Evolutionary conservation across 2,329 filamentous ascomycete genomes (phyloP), one percentile per base, ranked within the genome.

Genomic region (Dactylonectria estremocensis): DNA sequence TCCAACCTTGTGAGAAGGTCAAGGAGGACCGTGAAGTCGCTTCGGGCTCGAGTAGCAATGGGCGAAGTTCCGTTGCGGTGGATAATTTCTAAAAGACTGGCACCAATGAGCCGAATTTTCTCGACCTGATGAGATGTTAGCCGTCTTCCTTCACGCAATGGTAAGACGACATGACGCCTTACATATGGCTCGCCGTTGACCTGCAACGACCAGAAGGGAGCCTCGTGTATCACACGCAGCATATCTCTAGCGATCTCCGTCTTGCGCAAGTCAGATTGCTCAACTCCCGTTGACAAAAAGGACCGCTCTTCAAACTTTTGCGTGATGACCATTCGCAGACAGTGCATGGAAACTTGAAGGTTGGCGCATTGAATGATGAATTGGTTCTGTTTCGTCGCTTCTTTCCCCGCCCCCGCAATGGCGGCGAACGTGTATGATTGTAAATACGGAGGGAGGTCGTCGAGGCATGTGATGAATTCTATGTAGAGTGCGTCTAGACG

Each of bases 221-320:
- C 79, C 49, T 81, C 80, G 1, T 80, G 78, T 31, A 84, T 80
- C 0, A 83, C 78, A 0, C 79, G 74, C 14, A 84, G 45, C 78
- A 84, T 82, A 49, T 83, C 81, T 13, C 80, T 74, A 2, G 83
- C 83, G 54, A 85, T 83, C 53, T 85, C 83, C 0, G 82, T 84
- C 66, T 82, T 82, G 10, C 66, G 69, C 13, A 80, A 43, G 49
- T 80, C 77, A 0, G 78, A 77, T 40, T 80, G 78, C 56, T 80
- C 78, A 0, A 76, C 68, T 0, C 78, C 77, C 0, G 76, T 64
- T 1, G 70, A 72, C n/a, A 77, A 78, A 40, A 79, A 79, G 0
- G 77, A 74, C 3, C 80, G 61, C 2, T 78, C 77, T n/a, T 80
- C 79, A 45, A 81, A 73, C 18, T 80, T 80, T 16, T 81, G 79